Conservation (phyloP, 306 rosid species). For the Dalbergia cochinchinensis region DNA sequence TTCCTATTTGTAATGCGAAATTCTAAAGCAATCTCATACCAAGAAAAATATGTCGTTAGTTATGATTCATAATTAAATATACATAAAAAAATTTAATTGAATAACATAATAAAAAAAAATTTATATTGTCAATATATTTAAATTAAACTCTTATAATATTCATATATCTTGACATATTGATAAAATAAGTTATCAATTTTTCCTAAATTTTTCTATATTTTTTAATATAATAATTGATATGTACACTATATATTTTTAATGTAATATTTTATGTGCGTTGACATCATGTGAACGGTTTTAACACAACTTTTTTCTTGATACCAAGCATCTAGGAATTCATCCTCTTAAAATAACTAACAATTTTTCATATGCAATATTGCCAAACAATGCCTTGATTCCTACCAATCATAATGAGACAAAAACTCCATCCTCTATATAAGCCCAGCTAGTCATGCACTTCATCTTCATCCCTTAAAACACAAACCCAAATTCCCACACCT, state of each 20-base stretch:
- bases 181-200: no score
- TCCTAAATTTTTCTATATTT: no score
- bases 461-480: constrained; percentile 10
- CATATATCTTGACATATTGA: no score
- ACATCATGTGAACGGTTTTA: no score
- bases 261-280: no score
- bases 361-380: background rate
- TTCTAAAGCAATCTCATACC: background rate
- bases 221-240: no score
- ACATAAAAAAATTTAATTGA: no score
- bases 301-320: background rate
- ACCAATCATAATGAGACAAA: constrained; percentile 16
- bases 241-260: no score
- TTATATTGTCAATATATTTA: no score
- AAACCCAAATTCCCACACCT: background rate
- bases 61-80: no score
- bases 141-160: no score
- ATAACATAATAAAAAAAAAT: no score
- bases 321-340: background rate
- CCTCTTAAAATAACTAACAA: background rate
- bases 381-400: background rate
- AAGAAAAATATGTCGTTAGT: background rate
- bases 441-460: constrained; percentile 22
- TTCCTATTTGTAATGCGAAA: constrained; percentile 1
- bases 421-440: constrained; percentile 43